Conservation (phyloP, 495 filamentous ascomycete genomes). For the Neurospora sublineolata region DNA sequence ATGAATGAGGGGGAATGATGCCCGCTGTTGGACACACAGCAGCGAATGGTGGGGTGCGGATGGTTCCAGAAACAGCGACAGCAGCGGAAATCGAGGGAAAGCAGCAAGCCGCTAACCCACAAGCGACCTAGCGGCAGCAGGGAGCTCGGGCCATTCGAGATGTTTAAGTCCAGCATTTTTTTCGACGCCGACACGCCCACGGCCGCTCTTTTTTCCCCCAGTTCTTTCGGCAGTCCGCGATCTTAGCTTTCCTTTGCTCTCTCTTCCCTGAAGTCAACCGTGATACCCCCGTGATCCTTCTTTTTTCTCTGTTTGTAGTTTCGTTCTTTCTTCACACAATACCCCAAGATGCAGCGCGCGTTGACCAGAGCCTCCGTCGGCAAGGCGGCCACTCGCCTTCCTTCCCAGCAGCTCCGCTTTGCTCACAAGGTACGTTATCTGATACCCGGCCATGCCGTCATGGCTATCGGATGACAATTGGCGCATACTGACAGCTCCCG, state of each 20-base stretch:
- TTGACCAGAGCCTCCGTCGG: slow-evolving; percentile 50
- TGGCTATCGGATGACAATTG: slow-evolving; percentile 5
- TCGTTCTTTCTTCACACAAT: slow-evolving; percentile 6
- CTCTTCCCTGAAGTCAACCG: slow-evolving; percentile 5
- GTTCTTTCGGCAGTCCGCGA: not conserved
- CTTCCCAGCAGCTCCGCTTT: slow-evolving; percentile 76
- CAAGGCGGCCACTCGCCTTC: slow-evolving; percentile 42
- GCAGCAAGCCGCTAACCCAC: slow-evolving; percentile 10
- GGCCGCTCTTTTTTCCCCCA: not conserved
- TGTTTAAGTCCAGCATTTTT: slow-evolving; percentile 18
- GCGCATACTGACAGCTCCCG: slow-evolving; percentile 2
- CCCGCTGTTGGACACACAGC: not conserved
- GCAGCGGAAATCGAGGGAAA: slow-evolving; percentile 3
- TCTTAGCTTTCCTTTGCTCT: slow-evolving; percentile 2
- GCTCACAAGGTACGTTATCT: slow-evolving; percentile 73
- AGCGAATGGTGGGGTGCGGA: slow-evolving; percentile 15
- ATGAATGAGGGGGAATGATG: not conserved
- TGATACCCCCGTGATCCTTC: slow-evolving; percentile 12
- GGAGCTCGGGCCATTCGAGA: slow-evolving; percentile 23
- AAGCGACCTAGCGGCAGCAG: slow-evolving; percentile 5
- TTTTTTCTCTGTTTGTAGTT: slow-evolving; percentile 3
- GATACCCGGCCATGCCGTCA: not conserved
- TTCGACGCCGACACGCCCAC: slow-evolving; percentile 4
- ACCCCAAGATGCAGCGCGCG: slow-evolving; percentile 35
- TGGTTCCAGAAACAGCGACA: slow-evolving; percentile 22